These are phyloP conservation scores for Brassica napus DNA, from an alignment of 345 rosid genomes.

Conservation along the genomic window DNA sequence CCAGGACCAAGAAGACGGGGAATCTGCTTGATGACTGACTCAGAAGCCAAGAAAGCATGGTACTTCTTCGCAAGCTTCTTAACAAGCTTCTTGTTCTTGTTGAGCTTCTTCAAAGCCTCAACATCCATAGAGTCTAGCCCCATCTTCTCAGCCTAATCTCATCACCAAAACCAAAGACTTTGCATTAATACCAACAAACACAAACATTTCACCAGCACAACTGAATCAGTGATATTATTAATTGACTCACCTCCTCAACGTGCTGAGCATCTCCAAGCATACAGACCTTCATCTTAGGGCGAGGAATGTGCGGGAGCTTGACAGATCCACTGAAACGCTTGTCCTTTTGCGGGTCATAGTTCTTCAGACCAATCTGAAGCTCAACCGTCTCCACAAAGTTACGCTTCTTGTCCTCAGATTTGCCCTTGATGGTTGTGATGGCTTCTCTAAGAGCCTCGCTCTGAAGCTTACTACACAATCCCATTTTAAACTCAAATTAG, in stretches of 20 bases:
- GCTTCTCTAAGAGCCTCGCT: slow-evolving; percentile 69
- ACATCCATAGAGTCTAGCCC: slow-evolving; percentile 49
- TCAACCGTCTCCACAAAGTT: slow-evolving; percentile 75
- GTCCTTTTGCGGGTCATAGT: slow-evolving; percentile 83
- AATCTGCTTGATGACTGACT: slow-evolving; percentile 53
- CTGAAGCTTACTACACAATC: slow-evolving; percentile 57
- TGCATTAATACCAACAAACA: neutral
- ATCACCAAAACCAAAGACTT: neutral
- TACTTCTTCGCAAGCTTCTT: slow-evolving; percentile 50
- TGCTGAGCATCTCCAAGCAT: slow-evolving; percentile 92
- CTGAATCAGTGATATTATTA: neutral
- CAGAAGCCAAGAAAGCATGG: slow-evolving; percentile 55
- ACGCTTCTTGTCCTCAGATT: slow-evolving; percentile 53
- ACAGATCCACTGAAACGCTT: slow-evolving; percentile 89
- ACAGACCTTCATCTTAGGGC: slow-evolving; percentile 80
- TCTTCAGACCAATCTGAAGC: slow-evolving; percentile 80
- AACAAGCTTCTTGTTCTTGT: slow-evolving; percentile 52
- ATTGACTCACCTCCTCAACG: slow-evolving; percentile 64
- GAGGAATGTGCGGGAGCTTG: slow-evolving; percentile 77
- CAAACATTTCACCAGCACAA: neutral
- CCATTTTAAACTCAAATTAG: slow-evolving; percentile 16
- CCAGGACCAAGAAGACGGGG: slow-evolving; percentile 55
- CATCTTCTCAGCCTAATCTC: slow-evolving; percentile 45
- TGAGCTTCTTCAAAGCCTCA: slow-evolving; percentile 47
- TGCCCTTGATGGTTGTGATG: slow-evolving; percentile 41